A percentile compares a stretch with the other conserved stretches of the same genome.
Evolutionary conservation across 164 flowering plant genomes (phyloP).

Genomic region (Protea cynaroides): DNA sequence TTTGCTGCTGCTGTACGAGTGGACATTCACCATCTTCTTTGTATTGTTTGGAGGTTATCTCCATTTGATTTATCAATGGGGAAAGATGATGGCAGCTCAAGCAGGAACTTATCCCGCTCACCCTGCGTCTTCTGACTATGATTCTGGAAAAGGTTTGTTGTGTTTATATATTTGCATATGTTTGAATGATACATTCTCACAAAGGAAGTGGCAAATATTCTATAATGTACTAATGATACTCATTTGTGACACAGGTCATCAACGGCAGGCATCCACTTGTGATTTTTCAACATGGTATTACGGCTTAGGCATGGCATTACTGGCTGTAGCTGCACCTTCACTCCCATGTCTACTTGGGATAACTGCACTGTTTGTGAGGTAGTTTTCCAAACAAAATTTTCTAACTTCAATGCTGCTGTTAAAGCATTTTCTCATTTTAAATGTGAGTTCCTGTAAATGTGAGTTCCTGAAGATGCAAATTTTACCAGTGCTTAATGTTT

Average conservation of each 20-base stretch:
- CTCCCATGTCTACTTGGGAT: slow-evolving; percentile 79
- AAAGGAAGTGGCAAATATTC: not conserved
- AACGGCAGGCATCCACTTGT: slow-evolving; percentile 50
- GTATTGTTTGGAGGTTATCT: slow-evolving; percentile 72
- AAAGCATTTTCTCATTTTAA: not conserved
- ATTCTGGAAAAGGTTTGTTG: slow-evolving; percentile 74
- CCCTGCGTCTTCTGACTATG: slow-evolving; percentile 46
- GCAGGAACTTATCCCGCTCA: slow-evolving; percentile 36
- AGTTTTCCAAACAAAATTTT: slow-evolving; percentile 5
- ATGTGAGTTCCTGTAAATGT: not conserved
- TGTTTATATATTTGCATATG: not conserved
- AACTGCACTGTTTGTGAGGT: slow-evolving; percentile 85
- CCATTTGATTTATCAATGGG: slow-evolving; percentile 57
- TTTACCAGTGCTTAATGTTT: no score
- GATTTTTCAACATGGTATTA: slow-evolving; percentile 56
- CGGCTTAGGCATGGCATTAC: slow-evolving; percentile 75
- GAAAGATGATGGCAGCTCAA: slow-evolving; percentile 46
- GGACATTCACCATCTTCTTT: slow-evolving; percentile 69
- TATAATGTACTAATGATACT: slow-evolving; percentile 4
- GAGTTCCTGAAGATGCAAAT: not conserved
- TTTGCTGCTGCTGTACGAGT: slow-evolving; percentile 81
- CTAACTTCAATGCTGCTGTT: no score
- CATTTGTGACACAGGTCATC: slow-evolving; percentile 60
- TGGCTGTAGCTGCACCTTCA: slow-evolving; percentile 67
- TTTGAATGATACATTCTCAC: no score